Evolutionary conservation across 1,139 yeast genomes (phyloP).

Genomic region (Suhomyces yuchorum): DNA sequence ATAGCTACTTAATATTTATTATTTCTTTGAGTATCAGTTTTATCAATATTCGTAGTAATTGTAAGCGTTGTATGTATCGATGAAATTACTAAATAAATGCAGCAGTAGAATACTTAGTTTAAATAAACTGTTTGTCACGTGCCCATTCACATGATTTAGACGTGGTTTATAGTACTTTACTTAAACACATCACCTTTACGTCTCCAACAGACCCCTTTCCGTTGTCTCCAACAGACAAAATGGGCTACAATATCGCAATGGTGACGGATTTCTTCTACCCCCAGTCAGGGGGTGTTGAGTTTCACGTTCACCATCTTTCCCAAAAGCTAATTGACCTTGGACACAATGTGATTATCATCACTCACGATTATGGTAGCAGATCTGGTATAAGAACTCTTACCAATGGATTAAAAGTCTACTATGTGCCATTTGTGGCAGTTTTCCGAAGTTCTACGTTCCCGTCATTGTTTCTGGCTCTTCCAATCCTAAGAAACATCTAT

Average conservation of each 20-base stretch:
- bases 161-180: neutral
- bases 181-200: neutral
- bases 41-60: neutral
- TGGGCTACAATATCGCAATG: conserved; percentile 62
- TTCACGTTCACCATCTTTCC: conserved; percentile 81
- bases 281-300: conserved; percentile 97
- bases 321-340: conserved; percentile 83
- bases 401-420: conserved; percentile 90
- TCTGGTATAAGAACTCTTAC: conserved; percentile 80
- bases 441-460: conserved; percentile 88
- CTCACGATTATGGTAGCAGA: conserved; percentile 85
- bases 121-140: no score
- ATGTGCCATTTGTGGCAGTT: conserved; percentile 78
- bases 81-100: no score
- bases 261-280: conserved; percentile 97
- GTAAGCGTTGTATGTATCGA: neutral
- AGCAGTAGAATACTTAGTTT: no score
- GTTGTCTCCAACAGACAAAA: conserved; percentile 13
- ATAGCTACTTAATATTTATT: neutral
- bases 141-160: neutral
- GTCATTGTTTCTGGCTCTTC: conserved; percentile 84
- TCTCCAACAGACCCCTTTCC: conserved; percentile 7
- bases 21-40: neutral
- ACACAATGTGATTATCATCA: conserved; percentile 86
- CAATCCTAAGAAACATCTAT: conserved; percentile 80